Conservation (phyloP, 129 eudicot species). For the Heracleum sosnowskyi region DNA sequence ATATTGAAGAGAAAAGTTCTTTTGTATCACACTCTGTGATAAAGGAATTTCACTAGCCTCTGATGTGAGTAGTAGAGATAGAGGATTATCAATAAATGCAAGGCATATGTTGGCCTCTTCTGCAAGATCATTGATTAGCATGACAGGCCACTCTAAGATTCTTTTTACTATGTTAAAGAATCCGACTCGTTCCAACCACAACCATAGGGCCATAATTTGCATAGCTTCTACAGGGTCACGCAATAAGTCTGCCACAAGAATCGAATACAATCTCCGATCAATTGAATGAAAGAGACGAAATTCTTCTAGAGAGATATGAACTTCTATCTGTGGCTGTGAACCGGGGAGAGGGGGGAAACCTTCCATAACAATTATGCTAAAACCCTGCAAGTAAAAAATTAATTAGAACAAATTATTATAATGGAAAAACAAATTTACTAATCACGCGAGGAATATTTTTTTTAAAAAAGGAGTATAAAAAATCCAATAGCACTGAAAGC, state of each 20-base stretch:
- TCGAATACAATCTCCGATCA: slow-evolving; percentile 35
- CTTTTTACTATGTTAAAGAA: slow-evolving; percentile 19
- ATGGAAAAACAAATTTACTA: too few relatives aligned
- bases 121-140: slow-evolving; percentile 31
- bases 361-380: neutral
- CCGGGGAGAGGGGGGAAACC: neutral
- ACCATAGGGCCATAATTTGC: slow-evolving; percentile 55
- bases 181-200: slow-evolving; percentile 45
- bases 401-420: too few relatives aligned
- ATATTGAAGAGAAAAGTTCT: slow-evolving; percentile 33
- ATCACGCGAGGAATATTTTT: too few relatives aligned
- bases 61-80: slow-evolving; percentile 5
- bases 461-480: too few relatives aligned
- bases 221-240: slow-evolving; percentile 55
- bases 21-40: slow-evolving; percentile 25
- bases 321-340: neutral
- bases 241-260: slow-evolving; percentile 36
- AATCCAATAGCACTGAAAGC: too few relatives aligned
- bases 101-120: slow-evolving; percentile 48
- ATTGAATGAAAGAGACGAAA: slow-evolving; percentile 29
- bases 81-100: slow-evolving; percentile 19
- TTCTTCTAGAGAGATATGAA: slow-evolving; percentile 17
- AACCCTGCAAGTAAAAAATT: too few relatives aligned
- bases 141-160: slow-evolving; percentile 23
- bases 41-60: slow-evolving; percentile 27